phyloP scores from a whole-genome alignment of 805 yeast genomes.

The Candida silvatica region DNA sequence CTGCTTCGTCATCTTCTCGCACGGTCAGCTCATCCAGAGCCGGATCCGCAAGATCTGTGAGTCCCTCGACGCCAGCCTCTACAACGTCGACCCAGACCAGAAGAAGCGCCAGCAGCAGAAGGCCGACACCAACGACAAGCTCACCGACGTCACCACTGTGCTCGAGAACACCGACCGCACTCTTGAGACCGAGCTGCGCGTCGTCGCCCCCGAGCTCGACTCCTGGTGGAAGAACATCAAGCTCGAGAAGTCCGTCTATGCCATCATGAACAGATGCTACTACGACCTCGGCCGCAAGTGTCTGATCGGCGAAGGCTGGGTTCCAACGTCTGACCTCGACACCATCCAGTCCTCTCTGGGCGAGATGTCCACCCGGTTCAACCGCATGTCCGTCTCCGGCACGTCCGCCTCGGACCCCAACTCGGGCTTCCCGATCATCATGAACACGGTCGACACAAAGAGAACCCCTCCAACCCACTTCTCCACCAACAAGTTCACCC shows the following conservation, averaged over 20 bases:
- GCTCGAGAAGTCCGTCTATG: slow-evolving; percentile 50
- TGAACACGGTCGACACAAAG: slow-evolving; percentile 59
- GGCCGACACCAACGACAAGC: slow-evolving; percentile 36
- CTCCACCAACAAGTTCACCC: slow-evolving; percentile 89
- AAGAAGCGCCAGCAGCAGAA: slow-evolving; percentile 30
- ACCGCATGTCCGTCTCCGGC: slow-evolving; percentile 8
- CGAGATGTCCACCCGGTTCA: slow-evolving; percentile 24
- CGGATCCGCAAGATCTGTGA: slow-evolving; percentile 80
- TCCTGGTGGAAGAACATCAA: slow-evolving; percentile 47
- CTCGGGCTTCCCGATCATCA: slow-evolving; percentile 25
- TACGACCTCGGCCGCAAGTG: slow-evolving; percentile 60
- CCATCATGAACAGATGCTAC: slow-evolving; percentile 55
- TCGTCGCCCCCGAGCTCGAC: slow-evolving; percentile 52
- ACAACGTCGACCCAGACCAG: slow-evolving; percentile 43
- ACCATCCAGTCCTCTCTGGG: slow-evolving; percentile 37
- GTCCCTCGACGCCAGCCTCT: slow-evolving; percentile 78
- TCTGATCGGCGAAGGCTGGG: slow-evolving; percentile 71
- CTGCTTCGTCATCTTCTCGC: slow-evolving; percentile 84
- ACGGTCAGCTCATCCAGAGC: slow-evolving; percentile 67
- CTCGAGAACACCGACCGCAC: slow-evolving; percentile 42
- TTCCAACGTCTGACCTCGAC: slow-evolving; percentile 45
- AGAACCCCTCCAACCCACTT: slow-evolving; percentile 93
- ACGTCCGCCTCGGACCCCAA: slow-evolving; percentile 10
- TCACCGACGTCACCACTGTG: slow-evolving; percentile 43
- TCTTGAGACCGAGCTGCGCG: slow-evolving; percentile 55